phyloP scores from a whole-genome alignment of 768 basidiomycete genomes.

The Chalciporus sphaerocephalus region DNA sequence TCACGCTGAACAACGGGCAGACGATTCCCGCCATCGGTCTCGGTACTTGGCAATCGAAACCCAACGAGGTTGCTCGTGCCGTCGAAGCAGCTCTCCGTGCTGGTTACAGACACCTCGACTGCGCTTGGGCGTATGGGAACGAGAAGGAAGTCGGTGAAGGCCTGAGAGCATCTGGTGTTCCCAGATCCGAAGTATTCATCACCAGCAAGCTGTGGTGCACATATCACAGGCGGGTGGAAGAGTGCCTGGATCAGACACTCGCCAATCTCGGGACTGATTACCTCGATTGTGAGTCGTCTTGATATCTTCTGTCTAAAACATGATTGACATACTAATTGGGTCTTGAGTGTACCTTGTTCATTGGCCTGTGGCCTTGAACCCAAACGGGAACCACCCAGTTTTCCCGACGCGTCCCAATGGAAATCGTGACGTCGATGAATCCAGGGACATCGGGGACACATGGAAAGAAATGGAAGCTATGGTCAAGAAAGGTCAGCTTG shows the following conservation, averaged over 20 bases:
- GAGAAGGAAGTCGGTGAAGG: conserved; percentile 83
- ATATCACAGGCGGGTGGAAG: conserved; percentile 67
- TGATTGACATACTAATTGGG: background rate
- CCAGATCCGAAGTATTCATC: conserved; percentile 69
- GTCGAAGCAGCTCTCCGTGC: conserved; percentile 72
- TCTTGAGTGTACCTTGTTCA: conserved; percentile 59
- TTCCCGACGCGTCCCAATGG: conserved; percentile 61
- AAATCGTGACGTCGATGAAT: conserved; percentile 60
- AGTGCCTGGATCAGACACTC: conserved; percentile 70
- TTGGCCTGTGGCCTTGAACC: conserved; percentile 77
- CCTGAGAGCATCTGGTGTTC: conserved; percentile 70
- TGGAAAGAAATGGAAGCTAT: conserved; percentile 84
- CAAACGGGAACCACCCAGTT: conserved; percentile 56
- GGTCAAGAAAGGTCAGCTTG: conserved; percentile 50
- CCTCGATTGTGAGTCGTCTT: conserved; percentile 59
- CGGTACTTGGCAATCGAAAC: conserved; percentile 77
- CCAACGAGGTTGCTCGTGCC: conserved; percentile 66
- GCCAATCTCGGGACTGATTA: conserved; percentile 79
- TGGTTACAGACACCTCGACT: conserved; percentile 77
- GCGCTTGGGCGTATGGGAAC: conserved; percentile 69
- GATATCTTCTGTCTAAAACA: background rate
- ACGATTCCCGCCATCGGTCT: conserved; percentile 57
- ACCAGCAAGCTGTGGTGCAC: conserved; percentile 71
- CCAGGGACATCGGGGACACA: conserved; percentile 66
- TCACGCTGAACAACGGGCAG: conserved; percentile 59